Percentiles rank a stretch among this genome's conserved stretches.
Conservation (phyloP, 2,329 filamentous ascomycete species). For the Sphaerostilbella broomeana region DNA sequence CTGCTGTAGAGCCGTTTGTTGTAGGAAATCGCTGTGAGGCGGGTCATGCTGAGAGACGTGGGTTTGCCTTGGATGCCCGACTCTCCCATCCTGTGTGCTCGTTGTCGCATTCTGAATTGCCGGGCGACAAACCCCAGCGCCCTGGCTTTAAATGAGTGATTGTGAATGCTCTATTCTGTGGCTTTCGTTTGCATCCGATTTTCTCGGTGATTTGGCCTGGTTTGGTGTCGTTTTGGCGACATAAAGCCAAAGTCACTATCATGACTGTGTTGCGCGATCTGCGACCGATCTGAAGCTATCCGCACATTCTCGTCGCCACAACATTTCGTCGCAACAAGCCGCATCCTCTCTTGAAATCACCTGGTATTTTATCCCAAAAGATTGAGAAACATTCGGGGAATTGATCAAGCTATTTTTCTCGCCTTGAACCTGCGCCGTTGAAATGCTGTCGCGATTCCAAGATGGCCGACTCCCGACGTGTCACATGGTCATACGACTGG, state of each 20-base stretch:
- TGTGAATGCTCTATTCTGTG: conserved; percentile 3
- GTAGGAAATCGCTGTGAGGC: conserved; percentile 2
- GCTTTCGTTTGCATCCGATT: conserved; percentile 16
- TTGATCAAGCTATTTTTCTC: neutral
- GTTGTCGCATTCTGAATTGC: conserved; percentile 29
- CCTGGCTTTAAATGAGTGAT: conserved; percentile 4
- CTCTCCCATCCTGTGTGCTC: conserved; percentile 16
- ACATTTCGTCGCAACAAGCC: conserved; percentile 16
- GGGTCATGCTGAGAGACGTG: conserved; percentile 12
- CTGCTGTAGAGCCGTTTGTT: conserved; percentile 3
- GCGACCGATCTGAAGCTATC: conserved; percentile 27
- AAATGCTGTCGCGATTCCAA: conserved; percentile 5
- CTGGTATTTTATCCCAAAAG: neutral
- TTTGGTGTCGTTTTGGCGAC: conserved; percentile 12
- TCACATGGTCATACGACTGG: conserved; percentile 12
- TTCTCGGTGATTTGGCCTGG: conserved; percentile 9
- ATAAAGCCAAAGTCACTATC: conserved; percentile 24
- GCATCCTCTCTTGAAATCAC: conserved; percentile 5
- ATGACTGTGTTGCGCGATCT: conserved; percentile 2
- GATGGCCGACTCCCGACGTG: conserved; percentile 6
- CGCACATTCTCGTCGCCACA: conserved; percentile 20
- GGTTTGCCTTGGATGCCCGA: conserved; percentile 15
- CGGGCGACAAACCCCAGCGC: conserved; percentile 9
- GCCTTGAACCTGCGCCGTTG: neutral
- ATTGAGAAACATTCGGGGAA: neutral